Evolutionary conservation across 2,329 filamentous ascomycete genomes (phyloP).

Genomic region (Acephala macrosclerotiorum): DNA sequence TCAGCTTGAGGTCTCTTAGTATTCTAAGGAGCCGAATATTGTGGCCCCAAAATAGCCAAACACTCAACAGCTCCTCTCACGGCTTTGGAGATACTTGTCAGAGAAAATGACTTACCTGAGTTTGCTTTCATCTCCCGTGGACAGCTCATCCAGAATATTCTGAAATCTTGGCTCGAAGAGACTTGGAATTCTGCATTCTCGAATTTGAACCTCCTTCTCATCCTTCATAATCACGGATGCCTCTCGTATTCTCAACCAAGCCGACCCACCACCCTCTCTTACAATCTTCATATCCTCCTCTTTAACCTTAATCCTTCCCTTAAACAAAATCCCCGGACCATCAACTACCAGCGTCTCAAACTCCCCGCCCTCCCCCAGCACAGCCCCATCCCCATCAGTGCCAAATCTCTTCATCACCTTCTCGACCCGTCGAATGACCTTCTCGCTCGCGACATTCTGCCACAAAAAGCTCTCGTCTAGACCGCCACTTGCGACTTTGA

Average conservation of each 20-base stretch:
- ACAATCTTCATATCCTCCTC: slow-evolving; percentile 61
- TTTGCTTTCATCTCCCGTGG: slow-evolving; percentile 11
- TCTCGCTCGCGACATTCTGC: slow-evolving; percentile 73
- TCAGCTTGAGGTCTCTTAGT: too few species aligned
- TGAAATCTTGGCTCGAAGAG: slow-evolving; percentile 71
- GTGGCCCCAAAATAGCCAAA: too few species aligned
- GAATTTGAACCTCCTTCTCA: slow-evolving; percentile 48
- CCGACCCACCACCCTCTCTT: slow-evolving; percentile 77
- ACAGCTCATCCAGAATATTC: slow-evolving; percentile 26
- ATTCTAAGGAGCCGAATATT: too few species aligned
- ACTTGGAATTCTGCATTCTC: slow-evolving; percentile 61
- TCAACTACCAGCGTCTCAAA: slow-evolving; percentile 92
- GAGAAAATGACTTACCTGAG: too few species aligned
- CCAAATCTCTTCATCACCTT: slow-evolving; percentile 72
- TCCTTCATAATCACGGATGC: slow-evolving; percentile 54
- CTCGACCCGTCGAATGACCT: slow-evolving; percentile 56
- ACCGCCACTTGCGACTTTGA: slow-evolving; percentile 94
- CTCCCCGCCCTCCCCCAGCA: slow-evolving; percentile 92
- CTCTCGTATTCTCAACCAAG: slow-evolving; percentile 70
- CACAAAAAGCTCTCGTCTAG: slow-evolving; percentile 83
- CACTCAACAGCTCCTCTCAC: too few species aligned
- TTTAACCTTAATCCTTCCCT: slow-evolving; percentile 69
- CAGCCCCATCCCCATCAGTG: slow-evolving; percentile 67
- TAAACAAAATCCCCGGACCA: slow-evolving; percentile 78
- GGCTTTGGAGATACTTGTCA: too few species aligned